These are phyloP conservation scores for Talaromyces sp. DNA, from an alignment of 2,329 filamentous ascomycete species.

Conservation along the genomic window DNA sequence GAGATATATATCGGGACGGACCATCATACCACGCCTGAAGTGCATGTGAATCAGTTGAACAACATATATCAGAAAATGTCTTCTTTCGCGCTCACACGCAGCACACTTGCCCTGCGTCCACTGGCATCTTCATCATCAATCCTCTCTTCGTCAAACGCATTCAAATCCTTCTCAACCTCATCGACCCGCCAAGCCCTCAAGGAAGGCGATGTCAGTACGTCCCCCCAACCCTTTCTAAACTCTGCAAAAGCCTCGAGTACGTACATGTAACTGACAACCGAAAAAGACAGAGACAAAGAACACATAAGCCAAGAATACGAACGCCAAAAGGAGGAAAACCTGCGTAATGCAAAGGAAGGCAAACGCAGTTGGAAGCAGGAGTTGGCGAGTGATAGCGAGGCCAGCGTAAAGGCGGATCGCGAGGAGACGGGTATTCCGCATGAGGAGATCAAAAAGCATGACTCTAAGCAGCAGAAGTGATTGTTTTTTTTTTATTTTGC, in stretches of 20 bases:
- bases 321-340: constrained; percentile 57
- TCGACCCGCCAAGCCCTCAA: background rate
- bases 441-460: background rate
- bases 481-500: too few relatives aligned
- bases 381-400: constrained; percentile 73
- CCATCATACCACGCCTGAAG: too few relatives aligned
- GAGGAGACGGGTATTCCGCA: constrained; percentile 21
- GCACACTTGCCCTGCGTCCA: background rate
- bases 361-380: constrained; percentile 70
- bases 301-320: constrained; percentile 41
- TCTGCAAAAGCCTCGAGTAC: too few relatives aligned
- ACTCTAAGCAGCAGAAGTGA: too few relatives aligned
- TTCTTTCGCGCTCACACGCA: background rate
- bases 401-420: constrained; percentile 62
- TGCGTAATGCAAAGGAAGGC: constrained; percentile 49
- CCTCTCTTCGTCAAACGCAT: background rate
- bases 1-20: background rate
- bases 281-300: constrained; percentile 32
- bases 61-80: too few relatives aligned
- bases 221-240: background rate
- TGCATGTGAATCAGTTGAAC: too few relatives aligned
- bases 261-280: background rate
- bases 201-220: background rate
- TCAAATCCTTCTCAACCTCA: background rate
- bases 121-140: background rate